These are phyloP conservation scores for Tulasnella sp. DNA, from an alignment of 768 basidiomycete species.

Conservation along the genomic window DNA sequence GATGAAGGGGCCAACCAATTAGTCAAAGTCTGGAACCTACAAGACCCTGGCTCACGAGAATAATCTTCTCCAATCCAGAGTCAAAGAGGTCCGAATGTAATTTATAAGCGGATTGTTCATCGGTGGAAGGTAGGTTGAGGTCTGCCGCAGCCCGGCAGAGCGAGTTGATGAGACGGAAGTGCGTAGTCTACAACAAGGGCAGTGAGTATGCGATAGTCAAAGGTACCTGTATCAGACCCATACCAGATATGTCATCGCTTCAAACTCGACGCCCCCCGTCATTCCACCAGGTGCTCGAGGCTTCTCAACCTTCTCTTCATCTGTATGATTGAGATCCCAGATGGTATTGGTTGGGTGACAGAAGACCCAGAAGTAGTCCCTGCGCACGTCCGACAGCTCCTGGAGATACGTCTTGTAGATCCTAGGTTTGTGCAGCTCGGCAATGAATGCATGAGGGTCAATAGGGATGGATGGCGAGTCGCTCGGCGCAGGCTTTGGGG, in stretches of 20 bases:
- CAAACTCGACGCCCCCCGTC: slow-evolving; percentile 97
- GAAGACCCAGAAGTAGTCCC: slow-evolving; percentile 96
- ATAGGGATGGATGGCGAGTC: slow-evolving; percentile 55
- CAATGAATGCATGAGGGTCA: slow-evolving; percentile 77
- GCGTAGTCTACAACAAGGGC: slow-evolving; percentile 60
- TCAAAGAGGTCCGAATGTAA: slow-evolving; percentile 85
- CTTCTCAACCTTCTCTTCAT: slow-evolving; percentile 77
- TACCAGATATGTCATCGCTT: slow-evolving; percentile 94
- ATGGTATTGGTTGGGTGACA: slow-evolving; percentile 91
- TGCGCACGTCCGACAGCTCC: slow-evolving; percentile 80
- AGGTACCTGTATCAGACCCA: slow-evolving; percentile 28
- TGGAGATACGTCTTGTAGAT: slow-evolving; percentile 76
- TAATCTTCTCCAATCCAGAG: slow-evolving; percentile 84
- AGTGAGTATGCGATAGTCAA: neutral
- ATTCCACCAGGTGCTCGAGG: slow-evolving; percentile 94
- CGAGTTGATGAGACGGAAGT: slow-evolving; percentile 79
- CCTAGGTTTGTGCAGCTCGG: slow-evolving; percentile 54
- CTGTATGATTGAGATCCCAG: slow-evolving; percentile 77
- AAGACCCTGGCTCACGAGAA: slow-evolving; percentile 53
- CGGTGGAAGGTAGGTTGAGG: slow-evolving; percentile 55
- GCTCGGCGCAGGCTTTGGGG: slow-evolving; percentile 55
- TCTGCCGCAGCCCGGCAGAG: slow-evolving; percentile 59
- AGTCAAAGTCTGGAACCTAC: neutral
- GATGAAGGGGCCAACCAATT: neutral
- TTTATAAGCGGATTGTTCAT: slow-evolving; percentile 67